phyloP scores from a whole-genome alignment of 192 early-diverging fungal species.

The Phycomyces blakesleeanus region DNA sequence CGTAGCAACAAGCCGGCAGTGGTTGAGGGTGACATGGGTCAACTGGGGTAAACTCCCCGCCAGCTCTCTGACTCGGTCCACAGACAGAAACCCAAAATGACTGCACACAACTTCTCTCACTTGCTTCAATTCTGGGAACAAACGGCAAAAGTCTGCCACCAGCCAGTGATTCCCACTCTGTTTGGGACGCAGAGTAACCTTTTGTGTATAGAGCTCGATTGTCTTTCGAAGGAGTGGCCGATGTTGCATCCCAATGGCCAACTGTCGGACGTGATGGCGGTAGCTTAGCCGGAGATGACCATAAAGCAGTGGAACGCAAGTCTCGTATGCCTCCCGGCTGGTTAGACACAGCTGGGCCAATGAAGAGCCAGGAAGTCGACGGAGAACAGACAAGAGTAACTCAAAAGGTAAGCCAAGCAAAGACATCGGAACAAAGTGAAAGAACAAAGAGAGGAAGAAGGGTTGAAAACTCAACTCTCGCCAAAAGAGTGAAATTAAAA shows the following conservation, averaged over 20 bases:
- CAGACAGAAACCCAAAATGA: constrained; percentile 11
- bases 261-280: constrained; percentile 3
- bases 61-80: constrained; percentile 6
- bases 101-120: constrained; percentile 1
- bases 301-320: constrained; percentile 6
- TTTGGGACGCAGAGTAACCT: neutral
- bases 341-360: constrained; percentile 13
- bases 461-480: constrained; percentile 4
- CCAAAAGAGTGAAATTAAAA: constrained; percentile 1
- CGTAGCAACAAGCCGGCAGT: neutral
- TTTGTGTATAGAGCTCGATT: neutral
- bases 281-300: constrained; percentile 9
- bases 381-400: neutral
- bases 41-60: constrained; percentile 5
- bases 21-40: neutral
- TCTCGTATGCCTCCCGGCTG: neutral
- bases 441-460: constrained; percentile 2
- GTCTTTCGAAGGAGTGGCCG: neutral
- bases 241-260: constrained; percentile 1
- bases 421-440: neutral
- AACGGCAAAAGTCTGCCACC: neutral
- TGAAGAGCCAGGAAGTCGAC: neutral
- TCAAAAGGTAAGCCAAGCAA: neutral
- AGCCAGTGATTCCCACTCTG: constrained; percentile 12
- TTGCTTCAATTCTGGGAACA: constrained; percentile 5